Percentiles rank a stretch among this genome's conserved stretches.
phyloP scores from a whole-genome alignment of 2,329 filamentous ascomycete species.

The Drechslerella coelobrocha region DNA sequence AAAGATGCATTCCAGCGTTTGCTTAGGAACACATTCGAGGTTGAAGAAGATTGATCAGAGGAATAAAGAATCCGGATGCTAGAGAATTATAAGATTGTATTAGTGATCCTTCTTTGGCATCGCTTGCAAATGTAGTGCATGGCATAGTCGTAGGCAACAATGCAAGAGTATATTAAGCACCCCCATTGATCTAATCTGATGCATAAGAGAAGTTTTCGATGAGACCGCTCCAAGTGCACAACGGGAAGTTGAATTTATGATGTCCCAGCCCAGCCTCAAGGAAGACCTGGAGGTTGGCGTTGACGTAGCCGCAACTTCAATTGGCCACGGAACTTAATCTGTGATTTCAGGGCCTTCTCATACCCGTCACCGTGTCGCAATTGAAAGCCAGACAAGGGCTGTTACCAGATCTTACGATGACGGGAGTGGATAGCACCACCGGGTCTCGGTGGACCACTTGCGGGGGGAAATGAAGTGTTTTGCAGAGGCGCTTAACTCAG shows the following conservation, averaged over 20 bases:
- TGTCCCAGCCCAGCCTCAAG: slow-evolving; percentile 1
- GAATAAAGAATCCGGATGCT: slow-evolving; percentile 1
- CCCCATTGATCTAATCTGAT: background rate
- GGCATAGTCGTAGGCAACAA: background rate
- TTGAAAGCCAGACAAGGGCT: slow-evolving; percentile 3
- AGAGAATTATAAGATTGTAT: background rate
- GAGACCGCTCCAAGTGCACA: background rate
- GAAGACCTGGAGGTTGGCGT: slow-evolving; percentile 3
- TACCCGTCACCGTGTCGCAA: slow-evolving; percentile 22
- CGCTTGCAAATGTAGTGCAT: background rate
- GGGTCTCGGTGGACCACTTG: slow-evolving; percentile 7
- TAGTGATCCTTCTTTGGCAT: background rate
- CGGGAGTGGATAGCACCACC: slow-evolving; percentile 2
- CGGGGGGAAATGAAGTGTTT: slow-evolving; percentile 41
- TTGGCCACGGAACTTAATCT: slow-evolving; percentile 24
- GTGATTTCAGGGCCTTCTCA: slow-evolving; percentile 29
- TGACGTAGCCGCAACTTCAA: slow-evolving; percentile 46
- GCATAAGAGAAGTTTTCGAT: background rate
- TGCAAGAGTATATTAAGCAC: background rate
- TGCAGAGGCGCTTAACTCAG: slow-evolving; percentile 41
- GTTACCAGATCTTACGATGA: slow-evolving; percentile 6
- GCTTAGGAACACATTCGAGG: slow-evolving; percentile 39
- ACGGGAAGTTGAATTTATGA: slow-evolving; percentile 7
- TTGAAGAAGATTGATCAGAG: background rate
- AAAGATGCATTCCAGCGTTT: slow-evolving; percentile 48